These are phyloP conservation scores for Penicillium lividum DNA, from an alignment of 495 filamentous ascomycete genomes.

Conservation along the genomic window DNA sequence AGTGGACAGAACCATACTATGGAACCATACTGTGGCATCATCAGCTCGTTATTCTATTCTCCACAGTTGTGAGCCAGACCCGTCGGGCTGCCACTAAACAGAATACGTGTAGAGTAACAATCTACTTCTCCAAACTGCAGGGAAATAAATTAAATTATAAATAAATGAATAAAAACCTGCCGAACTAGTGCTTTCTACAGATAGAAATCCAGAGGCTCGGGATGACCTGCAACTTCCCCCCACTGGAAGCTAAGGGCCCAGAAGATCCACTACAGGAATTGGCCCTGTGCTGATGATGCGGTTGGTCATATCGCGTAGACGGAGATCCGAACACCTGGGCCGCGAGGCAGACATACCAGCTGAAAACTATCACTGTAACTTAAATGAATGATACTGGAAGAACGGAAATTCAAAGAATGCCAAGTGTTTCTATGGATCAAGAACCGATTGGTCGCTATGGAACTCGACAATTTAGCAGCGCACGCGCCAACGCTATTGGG, in stretches of 20 bases:
- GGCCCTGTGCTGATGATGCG: constrained; percentile 1
- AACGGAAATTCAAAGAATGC: not conserved
- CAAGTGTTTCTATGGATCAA: not conserved
- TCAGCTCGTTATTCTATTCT: not conserved
- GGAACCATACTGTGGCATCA: not conserved
- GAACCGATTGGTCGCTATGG: not conserved
- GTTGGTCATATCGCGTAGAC: constrained; percentile 13
- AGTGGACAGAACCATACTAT: not conserved
- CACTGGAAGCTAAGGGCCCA: not conserved
- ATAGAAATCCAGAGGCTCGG: not conserved
- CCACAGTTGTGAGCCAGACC: not conserved
- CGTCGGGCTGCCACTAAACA: not conserved
- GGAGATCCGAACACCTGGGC: constrained; percentile 24
- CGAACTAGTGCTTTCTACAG: not conserved
- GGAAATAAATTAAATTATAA: not conserved
- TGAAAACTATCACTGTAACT: constrained; percentile 12
- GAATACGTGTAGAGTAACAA: not conserved
- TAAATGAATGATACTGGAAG: not conserved
- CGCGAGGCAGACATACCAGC: constrained; percentile 31
- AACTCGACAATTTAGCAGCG: too few species aligned
- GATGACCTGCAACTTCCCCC: not conserved
- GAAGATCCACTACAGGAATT: not conserved
- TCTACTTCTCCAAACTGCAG: not conserved
- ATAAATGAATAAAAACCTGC: not conserved
- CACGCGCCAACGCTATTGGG: not conserved